Conservation (phyloP, 345 rosid genomes). For the Salix purpurea region DNA sequence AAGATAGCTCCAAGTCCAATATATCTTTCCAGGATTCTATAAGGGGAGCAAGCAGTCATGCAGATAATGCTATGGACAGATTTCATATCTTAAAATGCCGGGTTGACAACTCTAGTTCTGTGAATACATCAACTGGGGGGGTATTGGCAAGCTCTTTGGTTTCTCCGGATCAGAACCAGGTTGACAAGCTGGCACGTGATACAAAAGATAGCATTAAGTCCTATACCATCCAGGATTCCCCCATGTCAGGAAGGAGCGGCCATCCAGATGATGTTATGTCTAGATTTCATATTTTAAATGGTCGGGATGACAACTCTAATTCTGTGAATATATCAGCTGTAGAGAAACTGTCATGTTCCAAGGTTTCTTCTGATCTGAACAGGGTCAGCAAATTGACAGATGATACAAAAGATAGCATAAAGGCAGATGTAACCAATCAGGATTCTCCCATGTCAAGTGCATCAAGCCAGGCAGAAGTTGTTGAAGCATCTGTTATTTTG, state of each 20-base stretch:
- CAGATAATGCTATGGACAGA: conserved; percentile 41
- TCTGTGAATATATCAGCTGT: conserved; percentile 10
- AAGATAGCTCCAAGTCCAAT: conserved; percentile 2
- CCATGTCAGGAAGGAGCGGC: conserved; percentile 15
- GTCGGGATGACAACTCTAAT: conserved; percentile 17
- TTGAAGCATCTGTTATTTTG: conserved; percentile 41
- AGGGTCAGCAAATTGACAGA: conserved; percentile 23
- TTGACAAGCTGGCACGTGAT: neutral
- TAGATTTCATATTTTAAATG: conserved; percentile 47
- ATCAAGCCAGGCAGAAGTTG: conserved; percentile 16
- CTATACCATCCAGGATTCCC: conserved; percentile 22
- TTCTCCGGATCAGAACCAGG: neutral
- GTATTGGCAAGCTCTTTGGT: conserved; percentile 11
- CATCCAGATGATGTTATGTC: conserved; percentile 48
- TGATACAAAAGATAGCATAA: conserved; percentile 21
- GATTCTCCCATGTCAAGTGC: conserved; percentile 11
- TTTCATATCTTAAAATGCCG: conserved; percentile 41
- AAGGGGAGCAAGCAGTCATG: conserved; percentile 4
- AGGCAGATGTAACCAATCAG: neutral
- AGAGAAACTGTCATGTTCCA: conserved; percentile 12
- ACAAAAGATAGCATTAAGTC: neutral
- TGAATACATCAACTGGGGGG: conserved; percentile 10
- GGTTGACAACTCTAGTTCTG: conserved; percentile 13
- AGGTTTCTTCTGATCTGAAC: conserved; percentile 5
- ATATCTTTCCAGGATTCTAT: conserved; percentile 18